Evolutionary conservation across 345 rosid species (phyloP).

Genomic region (Salix purpurea): DNA sequence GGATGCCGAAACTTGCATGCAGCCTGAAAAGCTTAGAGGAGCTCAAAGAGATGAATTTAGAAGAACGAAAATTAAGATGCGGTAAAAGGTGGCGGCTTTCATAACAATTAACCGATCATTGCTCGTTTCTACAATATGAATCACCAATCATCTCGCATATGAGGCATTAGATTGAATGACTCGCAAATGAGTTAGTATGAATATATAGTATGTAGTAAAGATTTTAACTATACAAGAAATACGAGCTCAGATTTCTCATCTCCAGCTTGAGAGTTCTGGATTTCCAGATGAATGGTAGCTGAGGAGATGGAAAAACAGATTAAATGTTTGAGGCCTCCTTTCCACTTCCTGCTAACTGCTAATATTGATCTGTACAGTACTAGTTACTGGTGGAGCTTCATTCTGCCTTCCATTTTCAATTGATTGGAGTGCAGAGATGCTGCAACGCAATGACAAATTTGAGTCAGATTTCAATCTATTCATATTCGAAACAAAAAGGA

Average conservation of each 20-base stretch:
- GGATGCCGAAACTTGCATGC: neutral
- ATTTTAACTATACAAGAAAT: slow-evolving; percentile 11
- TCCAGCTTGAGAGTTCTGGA: slow-evolving; percentile 22
- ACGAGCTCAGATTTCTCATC: slow-evolving; percentile 20
- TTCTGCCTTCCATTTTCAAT: slow-evolving; percentile 37
- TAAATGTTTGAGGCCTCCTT: slow-evolving; percentile 24
- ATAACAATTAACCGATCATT: slow-evolving; percentile 19
- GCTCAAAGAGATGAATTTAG: neutral
- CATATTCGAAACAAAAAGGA: neutral
- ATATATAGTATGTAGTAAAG: neutral
- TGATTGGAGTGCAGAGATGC: slow-evolving; percentile 56
- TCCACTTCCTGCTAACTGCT: slow-evolving; percentile 36
- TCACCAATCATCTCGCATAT: slow-evolving; percentile 26
- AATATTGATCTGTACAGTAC: slow-evolving; percentile 37
- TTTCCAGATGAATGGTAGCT: slow-evolving; percentile 16
- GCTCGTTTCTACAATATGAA: slow-evolving; percentile 31
- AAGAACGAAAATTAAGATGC: neutral
- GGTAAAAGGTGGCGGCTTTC: slow-evolving; percentile 1
- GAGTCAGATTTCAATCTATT: neutral
- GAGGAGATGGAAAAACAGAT: slow-evolving; percentile 33
- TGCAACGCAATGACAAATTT: slow-evolving; percentile 5
- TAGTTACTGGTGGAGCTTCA: slow-evolving; percentile 20
- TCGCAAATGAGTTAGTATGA: slow-evolving; percentile 25
- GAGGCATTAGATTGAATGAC: slow-evolving; percentile 26
- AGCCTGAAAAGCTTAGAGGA: neutral